phyloP scores from a whole-genome alignment of 2,329 filamentous ascomycete genomes.

The Curvularia spicifera region DNA sequence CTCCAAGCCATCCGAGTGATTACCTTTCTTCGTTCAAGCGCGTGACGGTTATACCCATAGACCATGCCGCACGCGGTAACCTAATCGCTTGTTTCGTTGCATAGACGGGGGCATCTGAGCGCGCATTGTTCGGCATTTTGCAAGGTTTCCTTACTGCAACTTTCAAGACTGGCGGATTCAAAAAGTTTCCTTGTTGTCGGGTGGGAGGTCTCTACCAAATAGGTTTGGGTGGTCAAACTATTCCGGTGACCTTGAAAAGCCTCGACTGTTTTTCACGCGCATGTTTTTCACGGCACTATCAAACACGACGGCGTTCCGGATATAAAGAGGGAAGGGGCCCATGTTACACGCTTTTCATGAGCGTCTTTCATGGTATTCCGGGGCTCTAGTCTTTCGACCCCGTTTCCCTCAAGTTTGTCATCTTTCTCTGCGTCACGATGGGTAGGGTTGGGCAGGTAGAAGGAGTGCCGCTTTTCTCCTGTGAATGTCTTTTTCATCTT shows the following conservation, averaged over 20 bases:
- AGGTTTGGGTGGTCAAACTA: slow-evolving; percentile 25
- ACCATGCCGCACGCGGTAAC: slow-evolving; percentile 47
- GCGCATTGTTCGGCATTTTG: slow-evolving; percentile 50
- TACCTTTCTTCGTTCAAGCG: slow-evolving; percentile 44
- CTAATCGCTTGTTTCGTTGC: slow-evolving; percentile 51
- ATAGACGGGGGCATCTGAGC: slow-evolving; percentile 50
- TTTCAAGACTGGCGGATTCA: slow-evolving; percentile 31
- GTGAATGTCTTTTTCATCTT: slow-evolving; percentile 13
- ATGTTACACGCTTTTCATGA: slow-evolving; percentile 30
- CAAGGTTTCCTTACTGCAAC: slow-evolving; percentile 27
- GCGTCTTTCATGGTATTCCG: slow-evolving; percentile 29
- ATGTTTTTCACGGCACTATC: slow-evolving; percentile 19
- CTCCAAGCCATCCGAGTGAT: slow-evolving; percentile 49
- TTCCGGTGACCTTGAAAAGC: slow-evolving; percentile 15
- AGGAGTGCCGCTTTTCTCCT: slow-evolving; percentile 14
- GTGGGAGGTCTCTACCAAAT: slow-evolving; percentile 20
- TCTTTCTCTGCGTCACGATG: slow-evolving; percentile 18
- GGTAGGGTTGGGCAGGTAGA: slow-evolving; percentile 13
- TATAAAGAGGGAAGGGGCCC: slow-evolving; percentile 24
- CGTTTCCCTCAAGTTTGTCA: slow-evolving; percentile 23
- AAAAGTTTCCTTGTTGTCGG: slow-evolving; percentile 39
- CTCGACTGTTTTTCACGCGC: slow-evolving; percentile 21
- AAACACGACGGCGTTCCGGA: slow-evolving; percentile 39
- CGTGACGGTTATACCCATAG: slow-evolving; percentile 47
- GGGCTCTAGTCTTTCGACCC: slow-evolving; percentile 17